A percentile compares a stretch with the other conserved stretches of the same genome.
Conservation (phyloP, 108 stramenopile genomes). For the Skeletonema tropicum region DNA sequence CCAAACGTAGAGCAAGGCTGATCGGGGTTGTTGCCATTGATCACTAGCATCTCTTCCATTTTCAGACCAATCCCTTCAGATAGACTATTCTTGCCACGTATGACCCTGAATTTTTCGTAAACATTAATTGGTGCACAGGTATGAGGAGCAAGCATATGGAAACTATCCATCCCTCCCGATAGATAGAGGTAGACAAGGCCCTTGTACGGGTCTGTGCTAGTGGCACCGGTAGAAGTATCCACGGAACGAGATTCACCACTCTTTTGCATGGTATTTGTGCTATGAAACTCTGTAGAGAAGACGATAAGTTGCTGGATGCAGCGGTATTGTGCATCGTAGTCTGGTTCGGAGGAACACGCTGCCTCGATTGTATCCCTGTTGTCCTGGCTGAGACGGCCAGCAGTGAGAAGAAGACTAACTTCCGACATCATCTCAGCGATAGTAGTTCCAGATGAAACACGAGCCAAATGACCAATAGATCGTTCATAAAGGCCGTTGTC, state of each 20-base stretch:
- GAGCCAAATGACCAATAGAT: conserved; percentile 32
- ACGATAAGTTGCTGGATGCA: conserved; percentile 50
- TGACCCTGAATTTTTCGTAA: conserved; percentile 42
- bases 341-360: conserved; percentile 32
- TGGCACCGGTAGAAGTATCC: conserved; percentile 1
- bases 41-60: conserved; percentile 19
- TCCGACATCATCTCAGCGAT: conserved; percentile 52
- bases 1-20: conserved; percentile 55
- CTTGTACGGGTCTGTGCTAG: conserved; percentile 57
- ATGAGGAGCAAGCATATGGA: conserved; percentile 63
- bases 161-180: conserved; percentile 63
- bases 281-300: conserved; percentile 70
- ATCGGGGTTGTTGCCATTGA: conserved; percentile 39
- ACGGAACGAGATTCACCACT: conserved; percentile 26
- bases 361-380: conserved; percentile 44
- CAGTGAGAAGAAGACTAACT: conserved; percentile 57
- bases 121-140: conserved; percentile 38
- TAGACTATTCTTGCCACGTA: conserved; percentile 44
- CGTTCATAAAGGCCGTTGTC: conserved; percentile 34
- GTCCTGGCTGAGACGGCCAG: conserved; percentile 56
- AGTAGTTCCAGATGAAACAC: conserved; percentile 17
- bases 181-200: conserved; percentile 64
- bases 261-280: conserved; percentile 38
- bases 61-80: conserved; percentile 40
- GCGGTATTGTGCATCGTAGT: conserved; percentile 15